Evolutionary conservation across 768 basidiomycete genomes (phyloP).

Genomic region (Amanita subjunquillea): DNA sequence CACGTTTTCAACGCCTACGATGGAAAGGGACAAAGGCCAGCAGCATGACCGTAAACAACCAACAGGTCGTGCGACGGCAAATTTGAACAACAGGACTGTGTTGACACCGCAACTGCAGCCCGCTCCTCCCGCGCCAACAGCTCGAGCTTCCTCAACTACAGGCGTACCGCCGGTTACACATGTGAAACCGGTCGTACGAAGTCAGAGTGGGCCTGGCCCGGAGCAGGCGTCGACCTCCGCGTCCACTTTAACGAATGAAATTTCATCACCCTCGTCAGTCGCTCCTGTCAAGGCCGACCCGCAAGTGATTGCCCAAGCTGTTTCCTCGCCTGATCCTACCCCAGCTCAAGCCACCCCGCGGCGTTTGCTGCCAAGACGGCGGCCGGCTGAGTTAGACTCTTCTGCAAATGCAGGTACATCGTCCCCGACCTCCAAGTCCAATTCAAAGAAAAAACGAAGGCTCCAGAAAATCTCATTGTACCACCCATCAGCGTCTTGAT

Average conservation of each 20-base stretch:
- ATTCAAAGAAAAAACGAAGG: conserved; percentile 36
- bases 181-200: conserved; percentile 1
- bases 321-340: background rate
- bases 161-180: background rate
- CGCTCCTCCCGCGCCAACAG: background rate
- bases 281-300: conserved; percentile 1
- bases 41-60: conserved; percentile 9
- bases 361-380: background rate
- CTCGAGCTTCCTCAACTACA: conserved; percentile 2
- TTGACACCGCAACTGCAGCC: background rate
- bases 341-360: background rate
- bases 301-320: background rate
- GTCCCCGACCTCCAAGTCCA: conserved; percentile 18
- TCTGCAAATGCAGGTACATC: conserved; percentile 9
- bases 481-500: conserved; percentile 98
- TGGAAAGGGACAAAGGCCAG: conserved; percentile 39
- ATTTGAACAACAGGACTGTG: background rate
- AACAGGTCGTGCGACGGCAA: background rate
- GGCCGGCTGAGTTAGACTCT: background rate
- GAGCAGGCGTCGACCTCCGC: conserved; percentile 5
- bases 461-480: conserved; percentile 62
- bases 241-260: background rate
- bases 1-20: conserved; percentile 24
- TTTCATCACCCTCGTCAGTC: background rate
- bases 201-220: conserved; percentile 5